Conservation (phyloP, 2,329 filamentous ascomycete species). For the Claviceps citrina region DNA sequence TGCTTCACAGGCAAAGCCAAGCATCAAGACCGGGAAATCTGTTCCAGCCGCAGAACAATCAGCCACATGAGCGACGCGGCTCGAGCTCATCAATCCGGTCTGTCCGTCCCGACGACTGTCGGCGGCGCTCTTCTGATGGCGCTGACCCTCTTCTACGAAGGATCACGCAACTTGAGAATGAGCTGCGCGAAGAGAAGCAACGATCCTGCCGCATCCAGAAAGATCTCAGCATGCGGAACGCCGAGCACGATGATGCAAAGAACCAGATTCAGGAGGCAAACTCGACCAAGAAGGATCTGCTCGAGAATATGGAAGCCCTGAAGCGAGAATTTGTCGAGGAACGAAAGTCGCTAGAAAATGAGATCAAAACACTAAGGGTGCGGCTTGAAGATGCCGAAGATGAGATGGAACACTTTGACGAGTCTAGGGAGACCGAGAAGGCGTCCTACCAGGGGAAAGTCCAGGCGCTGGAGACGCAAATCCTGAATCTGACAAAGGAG, state of each 20-base stretch:
- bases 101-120: slow-evolving; percentile 25
- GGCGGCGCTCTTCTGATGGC: slow-evolving; percentile 30
- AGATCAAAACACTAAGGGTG: slow-evolving; percentile 60
- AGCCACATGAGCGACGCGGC: slow-evolving; percentile 33
- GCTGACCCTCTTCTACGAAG: slow-evolving; percentile 31
- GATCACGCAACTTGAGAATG: slow-evolving; percentile 55
- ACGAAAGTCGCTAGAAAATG: slow-evolving; percentile 65
- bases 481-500: slow-evolving; percentile 47
- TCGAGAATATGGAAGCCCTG: slow-evolving; percentile 86
- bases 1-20: slow-evolving; percentile 70
- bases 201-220: slow-evolving; percentile 50
- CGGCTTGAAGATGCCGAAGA: slow-evolving; percentile 82
- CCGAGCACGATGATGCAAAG: slow-evolving; percentile 45
- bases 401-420: slow-evolving; percentile 71
- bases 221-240: slow-evolving; percentile 45
- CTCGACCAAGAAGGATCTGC: slow-evolving; percentile 82
- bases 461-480: slow-evolving; percentile 52
- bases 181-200: slow-evolving; percentile 60
- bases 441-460: slow-evolving; percentile 53
- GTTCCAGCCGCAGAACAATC: slow-evolving; percentile 34
- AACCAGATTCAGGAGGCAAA: slow-evolving; percentile 69
- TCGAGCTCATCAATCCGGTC: slow-evolving; percentile 34
- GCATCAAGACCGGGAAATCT: slow-evolving; percentile 39
- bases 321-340: slow-evolving; percentile 80
- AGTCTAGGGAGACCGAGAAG: slow-evolving; percentile 71